phyloP scores from a whole-genome alignment of 2,329 filamentous ascomycete species.

The Paracoccidioides lutzii region DNA sequence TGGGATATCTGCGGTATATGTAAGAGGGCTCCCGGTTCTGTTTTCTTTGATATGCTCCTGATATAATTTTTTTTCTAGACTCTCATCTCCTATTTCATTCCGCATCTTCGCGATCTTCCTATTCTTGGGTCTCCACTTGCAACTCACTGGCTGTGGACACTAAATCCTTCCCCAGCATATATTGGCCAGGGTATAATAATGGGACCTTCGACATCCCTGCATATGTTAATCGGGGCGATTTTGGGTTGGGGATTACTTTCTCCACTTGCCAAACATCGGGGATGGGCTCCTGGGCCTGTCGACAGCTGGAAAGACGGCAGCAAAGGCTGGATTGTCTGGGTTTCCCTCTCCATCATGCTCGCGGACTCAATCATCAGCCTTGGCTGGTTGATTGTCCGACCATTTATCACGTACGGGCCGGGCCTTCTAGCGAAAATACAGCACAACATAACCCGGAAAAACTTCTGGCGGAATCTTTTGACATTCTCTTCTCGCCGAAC shows the following conservation, averaged over 20 bases:
- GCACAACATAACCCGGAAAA: slow-evolving; percentile 19
- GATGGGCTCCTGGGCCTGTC: slow-evolving; percentile 82
- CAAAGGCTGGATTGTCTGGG: slow-evolving; percentile 98
- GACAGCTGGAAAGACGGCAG: slow-evolving; percentile 83
- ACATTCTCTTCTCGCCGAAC: slow-evolving; percentile 5
- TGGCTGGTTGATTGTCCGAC: slow-evolving; percentile 59
- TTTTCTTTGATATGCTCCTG: not conserved
- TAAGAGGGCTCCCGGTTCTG: slow-evolving; percentile 18
- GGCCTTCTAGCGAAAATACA: slow-evolving; percentile 19
- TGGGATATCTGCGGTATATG: slow-evolving; percentile 43
- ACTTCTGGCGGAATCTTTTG: slow-evolving; percentile 13
- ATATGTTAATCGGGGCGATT: slow-evolving; percentile 85
- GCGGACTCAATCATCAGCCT: slow-evolving; percentile 84
- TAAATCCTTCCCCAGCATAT: slow-evolving; percentile 95
- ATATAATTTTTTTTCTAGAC: slow-evolving; percentile 42
- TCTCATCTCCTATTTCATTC: slow-evolving; percentile 78
- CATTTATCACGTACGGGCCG: slow-evolving; percentile 41
- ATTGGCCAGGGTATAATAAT: slow-evolving; percentile 97
- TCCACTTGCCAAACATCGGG: slow-evolving; percentile 68
- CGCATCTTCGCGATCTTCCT: slow-evolving; percentile 70
- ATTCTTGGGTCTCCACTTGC: slow-evolving; percentile 67
- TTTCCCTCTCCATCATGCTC: slow-evolving; percentile 91
- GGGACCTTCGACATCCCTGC: slow-evolving; percentile 86
- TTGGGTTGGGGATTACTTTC: slow-evolving; percentile 86
- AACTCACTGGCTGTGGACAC: slow-evolving; percentile 77